Percentiles rank a stretch among this genome's conserved stretches.
Evolutionary conservation across 208 protist genomes (phyloP).

Genomic region (Phytomonas sp.): DNA sequence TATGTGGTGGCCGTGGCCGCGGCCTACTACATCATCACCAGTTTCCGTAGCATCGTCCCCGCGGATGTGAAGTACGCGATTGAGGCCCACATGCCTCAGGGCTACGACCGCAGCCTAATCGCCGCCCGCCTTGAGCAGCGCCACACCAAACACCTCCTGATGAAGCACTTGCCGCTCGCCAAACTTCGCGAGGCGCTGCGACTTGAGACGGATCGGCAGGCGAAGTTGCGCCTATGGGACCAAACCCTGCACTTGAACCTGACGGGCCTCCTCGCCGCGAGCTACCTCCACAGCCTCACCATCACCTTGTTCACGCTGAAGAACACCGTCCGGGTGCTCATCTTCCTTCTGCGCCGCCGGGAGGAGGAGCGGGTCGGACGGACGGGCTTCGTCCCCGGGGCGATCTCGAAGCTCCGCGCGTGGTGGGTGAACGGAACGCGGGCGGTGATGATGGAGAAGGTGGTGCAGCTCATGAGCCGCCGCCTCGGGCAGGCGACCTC

Average conservation of each 20-base stretch:
- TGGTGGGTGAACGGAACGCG: conserved; percentile 57
- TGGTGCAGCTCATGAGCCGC: conserved; percentile 39
- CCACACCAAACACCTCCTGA: conserved; percentile 33
- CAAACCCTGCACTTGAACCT: conserved; percentile 41
- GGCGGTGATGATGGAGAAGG: conserved; percentile 36
- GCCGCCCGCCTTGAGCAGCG: conserved; percentile 42
- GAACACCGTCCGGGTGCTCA: conserved; percentile 59
- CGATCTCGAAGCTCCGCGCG: conserved; percentile 31
- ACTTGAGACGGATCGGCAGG: conserved; percentile 24
- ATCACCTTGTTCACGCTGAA: conserved; percentile 54
- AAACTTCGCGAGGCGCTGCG: conserved; percentile 42
- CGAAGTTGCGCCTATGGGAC: conserved; percentile 31
- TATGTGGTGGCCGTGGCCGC: conserved; percentile 27
- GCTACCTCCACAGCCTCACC: conserved; percentile 60
- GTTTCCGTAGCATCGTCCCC: conserved; percentile 20
- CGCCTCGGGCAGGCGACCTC: conserved; percentile 27
- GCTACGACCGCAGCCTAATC: conserved; percentile 67
- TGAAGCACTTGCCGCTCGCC: conserved; percentile 28
- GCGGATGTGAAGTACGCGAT: conserved; percentile 56
- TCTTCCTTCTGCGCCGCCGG: conserved; percentile 51
- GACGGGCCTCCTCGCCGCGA: conserved; percentile 37
- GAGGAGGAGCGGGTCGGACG: conserved; percentile 14
- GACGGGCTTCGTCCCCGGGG: conserved; percentile 12
- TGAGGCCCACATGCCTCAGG: conserved; percentile 55
- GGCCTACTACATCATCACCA: conserved; percentile 29